These are phyloP conservation scores for Monilinia vaccinii-corymbosi DNA, from an alignment of 2,329 filamentous ascomycete species.

Conservation along the genomic window DNA sequence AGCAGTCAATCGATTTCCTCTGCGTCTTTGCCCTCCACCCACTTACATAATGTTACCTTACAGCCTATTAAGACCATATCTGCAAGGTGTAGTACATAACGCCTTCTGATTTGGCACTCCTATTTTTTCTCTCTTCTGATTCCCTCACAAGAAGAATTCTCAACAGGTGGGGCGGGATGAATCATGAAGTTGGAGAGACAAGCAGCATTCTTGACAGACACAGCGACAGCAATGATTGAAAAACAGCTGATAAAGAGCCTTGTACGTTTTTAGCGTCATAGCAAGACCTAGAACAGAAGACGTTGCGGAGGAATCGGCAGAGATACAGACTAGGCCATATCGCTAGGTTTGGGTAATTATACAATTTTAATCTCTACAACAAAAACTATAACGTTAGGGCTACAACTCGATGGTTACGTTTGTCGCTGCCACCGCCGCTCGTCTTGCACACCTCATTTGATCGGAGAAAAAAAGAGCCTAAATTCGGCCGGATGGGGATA, in stretches of 20 bases:
- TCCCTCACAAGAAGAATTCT: too few relatives aligned
- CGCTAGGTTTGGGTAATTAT: too few relatives aligned
- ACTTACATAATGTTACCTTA: constrained; percentile 7
- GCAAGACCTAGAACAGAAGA: too few relatives aligned
- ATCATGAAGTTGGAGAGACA: neutral
- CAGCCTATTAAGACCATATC: neutral
- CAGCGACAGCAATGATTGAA: neutral
- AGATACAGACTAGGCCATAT: too few relatives aligned
- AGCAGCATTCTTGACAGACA: neutral
- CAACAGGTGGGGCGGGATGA: neutral
- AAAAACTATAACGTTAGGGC: too few relatives aligned
- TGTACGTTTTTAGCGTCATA: too few relatives aligned
- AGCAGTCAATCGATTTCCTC: neutral
- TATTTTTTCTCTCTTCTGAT: neutral
- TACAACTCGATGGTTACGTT: too few relatives aligned
- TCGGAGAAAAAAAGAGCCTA: too few relatives aligned
- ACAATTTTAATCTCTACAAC: too few relatives aligned
- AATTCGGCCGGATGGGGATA: neutral
- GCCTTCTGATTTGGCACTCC: neutral
- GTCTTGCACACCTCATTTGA: neutral
- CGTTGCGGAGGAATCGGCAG: too few relatives aligned
- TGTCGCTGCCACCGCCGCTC: neutral
- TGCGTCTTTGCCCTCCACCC: neutral
- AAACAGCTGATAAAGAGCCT: neutral
- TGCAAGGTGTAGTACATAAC: neutral